These are phyloP conservation scores for Zychaea mexicana DNA, from an alignment of 371 early-diverging fungal genomes.

Conservation along the genomic window DNA sequence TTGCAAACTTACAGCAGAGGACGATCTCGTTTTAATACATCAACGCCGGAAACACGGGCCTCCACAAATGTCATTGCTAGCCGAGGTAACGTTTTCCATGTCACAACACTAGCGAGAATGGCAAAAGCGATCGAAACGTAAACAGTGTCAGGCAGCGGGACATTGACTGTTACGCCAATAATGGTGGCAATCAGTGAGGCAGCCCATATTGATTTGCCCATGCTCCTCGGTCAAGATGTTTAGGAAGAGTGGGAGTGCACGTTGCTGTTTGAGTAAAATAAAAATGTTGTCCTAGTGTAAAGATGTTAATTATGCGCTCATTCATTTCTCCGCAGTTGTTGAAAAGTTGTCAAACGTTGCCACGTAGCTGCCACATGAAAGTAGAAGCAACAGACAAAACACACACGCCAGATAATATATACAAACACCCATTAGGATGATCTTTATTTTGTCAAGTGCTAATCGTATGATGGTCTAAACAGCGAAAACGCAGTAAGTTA, in stretches of 20 bases:
- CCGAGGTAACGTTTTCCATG: constrained; percentile 62
- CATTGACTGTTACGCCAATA: background rate
- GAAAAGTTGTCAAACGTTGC: background rate
- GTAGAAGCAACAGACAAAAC: background rate
- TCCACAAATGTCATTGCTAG: constrained; percentile 64
- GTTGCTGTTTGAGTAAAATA: background rate
- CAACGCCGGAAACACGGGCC: constrained; percentile 79
- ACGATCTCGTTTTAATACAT: constrained; percentile 73
- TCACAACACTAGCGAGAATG: constrained; percentile 63
- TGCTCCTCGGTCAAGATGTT: background rate
- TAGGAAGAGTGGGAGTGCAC: background rate
- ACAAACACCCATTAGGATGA: no score
- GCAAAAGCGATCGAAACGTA: constrained; percentile 64
- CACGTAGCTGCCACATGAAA: background rate
- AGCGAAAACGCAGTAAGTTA: background rate
- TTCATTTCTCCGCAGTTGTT: background rate
- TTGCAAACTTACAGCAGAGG: constrained; percentile 66
- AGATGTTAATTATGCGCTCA: background rate
- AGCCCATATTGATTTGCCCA: constrained; percentile 4
- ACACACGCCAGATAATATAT: no score
- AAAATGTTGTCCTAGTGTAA: background rate
- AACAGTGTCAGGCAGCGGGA: constrained; percentile 6
- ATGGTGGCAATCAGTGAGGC: background rate
- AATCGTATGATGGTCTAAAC: background rate
- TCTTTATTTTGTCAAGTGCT: no score